phyloP scores from a whole-genome alignment of 2,329 filamentous ascomycete species.

The Boeremia lycopersici region DNA sequence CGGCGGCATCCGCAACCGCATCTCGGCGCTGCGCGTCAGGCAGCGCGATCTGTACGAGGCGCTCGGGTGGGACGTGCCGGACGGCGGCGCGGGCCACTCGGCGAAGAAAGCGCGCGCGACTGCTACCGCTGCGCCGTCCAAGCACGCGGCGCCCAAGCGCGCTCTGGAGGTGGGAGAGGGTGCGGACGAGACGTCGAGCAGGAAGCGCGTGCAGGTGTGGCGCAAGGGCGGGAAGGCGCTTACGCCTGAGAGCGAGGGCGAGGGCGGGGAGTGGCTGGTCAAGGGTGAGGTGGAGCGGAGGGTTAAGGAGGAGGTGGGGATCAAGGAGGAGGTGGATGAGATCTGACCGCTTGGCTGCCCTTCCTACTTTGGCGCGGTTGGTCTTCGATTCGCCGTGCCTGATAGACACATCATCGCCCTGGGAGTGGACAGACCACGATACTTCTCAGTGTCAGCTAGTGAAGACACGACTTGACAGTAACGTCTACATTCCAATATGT shows the following conservation, averaged over 20 bases:
- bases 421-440: neutral
- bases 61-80: conserved; percentile 18
- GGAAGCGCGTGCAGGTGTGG: too few relatives aligned
- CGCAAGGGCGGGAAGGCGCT: too few relatives aligned
- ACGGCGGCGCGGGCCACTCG: conserved; percentile 11
- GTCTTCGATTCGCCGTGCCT: too few relatives aligned
- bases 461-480: neutral
- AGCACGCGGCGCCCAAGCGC: conserved; percentile 4
- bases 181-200: conserved; percentile 6
- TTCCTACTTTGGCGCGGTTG: neutral
- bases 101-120: too few relatives aligned
- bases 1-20: conserved; percentile 26
- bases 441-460: neutral
- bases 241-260: conserved; percentile 18
- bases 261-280: neutral
- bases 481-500: neutral
- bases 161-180: too few relatives aligned
- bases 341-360: neutral
- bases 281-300: conserved; percentile 4
- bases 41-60: conserved; percentile 24
- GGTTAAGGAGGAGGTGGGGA: conserved; percentile 1
- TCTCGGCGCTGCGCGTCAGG: conserved; percentile 16
- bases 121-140: conserved; percentile 16
- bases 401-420: too few relatives aligned
- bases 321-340: conserved; percentile 1